These are phyloP conservation scores for Remersonia thermophila DNA, from an alignment of 2,329 filamentous ascomycete genomes.

Conservation along the genomic window DNA sequence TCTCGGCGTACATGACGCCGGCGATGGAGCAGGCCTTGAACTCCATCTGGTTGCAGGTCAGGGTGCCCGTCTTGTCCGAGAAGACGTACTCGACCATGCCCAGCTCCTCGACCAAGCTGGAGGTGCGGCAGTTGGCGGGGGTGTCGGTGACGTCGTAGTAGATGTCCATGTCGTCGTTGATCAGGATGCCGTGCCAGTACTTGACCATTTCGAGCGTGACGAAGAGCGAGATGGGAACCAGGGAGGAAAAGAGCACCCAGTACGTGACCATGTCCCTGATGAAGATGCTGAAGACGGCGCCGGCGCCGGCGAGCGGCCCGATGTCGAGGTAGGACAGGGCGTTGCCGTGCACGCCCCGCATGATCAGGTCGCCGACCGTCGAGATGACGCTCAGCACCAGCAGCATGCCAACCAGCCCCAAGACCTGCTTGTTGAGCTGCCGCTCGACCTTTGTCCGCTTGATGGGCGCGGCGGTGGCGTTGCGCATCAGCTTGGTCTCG, in stretches of 20 bases:
- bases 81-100: conserved; percentile 99
- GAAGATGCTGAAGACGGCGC: conserved; percentile 59
- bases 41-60: conserved; percentile 99
- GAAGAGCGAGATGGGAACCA: conserved; percentile 95
- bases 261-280: conserved; percentile 94
- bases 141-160: conserved; percentile 95
- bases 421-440: conserved; percentile 84
- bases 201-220: conserved; percentile 97
- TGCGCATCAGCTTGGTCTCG: conserved; percentile 97
- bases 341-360: conserved; percentile 49
- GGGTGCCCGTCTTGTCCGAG: conserved; percentile 91
- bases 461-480: conserved; percentile 92
- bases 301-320: conserved; percentile 41
- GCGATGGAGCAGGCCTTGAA: conserved; percentile 91
- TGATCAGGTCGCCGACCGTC: conserved; percentile 80
- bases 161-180: conserved; percentile 94
- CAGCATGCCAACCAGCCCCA: conserved; percentile 78
- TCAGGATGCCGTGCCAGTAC: conserved; percentile 94
- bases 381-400: conserved; percentile 76
- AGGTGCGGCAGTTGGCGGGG: conserved; percentile 88
- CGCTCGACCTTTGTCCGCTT: conserved; percentile 94
- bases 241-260: conserved; percentile 92
- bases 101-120: conserved; percentile 89
- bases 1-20: conserved; percentile 86
- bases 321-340: conserved; percentile 65